Evolutionary conservation across 441 rosid species (phyloP), one percentile per base, ranked within the genome.

Genomic region (Syzygium malaccense): DNA sequence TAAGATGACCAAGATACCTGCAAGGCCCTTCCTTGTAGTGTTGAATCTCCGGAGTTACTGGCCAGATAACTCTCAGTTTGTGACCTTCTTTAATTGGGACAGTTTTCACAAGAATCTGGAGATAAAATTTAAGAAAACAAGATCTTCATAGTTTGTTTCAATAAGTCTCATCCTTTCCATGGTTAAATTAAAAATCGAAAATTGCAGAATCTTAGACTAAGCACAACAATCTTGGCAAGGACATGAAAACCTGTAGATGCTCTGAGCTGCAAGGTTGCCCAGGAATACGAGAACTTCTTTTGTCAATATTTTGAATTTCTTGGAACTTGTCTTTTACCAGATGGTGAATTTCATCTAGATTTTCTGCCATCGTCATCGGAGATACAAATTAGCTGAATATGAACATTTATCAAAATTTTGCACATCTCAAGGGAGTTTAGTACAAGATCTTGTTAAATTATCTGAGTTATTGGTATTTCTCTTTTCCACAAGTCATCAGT

Each of bases 41-140:
- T 87, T 87, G 95, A 93, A 97, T 95, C 91, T 94, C 93, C 48
- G 99, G 98, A 88, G 96, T 93, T 58, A 98, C 93, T 80, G 99
- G 99, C 99, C 99, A 98, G 32, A 87, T 60, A 71, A 97, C 91
- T 86, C 92, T 91, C 92, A 98, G 88, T 89, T 93, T 95, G 92
- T 98, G 97, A 53, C 99, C 99, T 93, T 97, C 91, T 91, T 94
- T 93, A 86, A 98, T 97, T 85, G 99, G 99, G 90, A 98, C 94
- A 84, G 95, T 87, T 90, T 91, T 95, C 32, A 95, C 98, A 55
- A 98, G 98, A 91, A 98, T 95, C 99, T 98, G 93, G 90, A 89
- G 79, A 68, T 68, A 11, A 33, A 64, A 33, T 68, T 68, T 33
- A 19, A 10, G 26, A 68, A 54, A 85, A 30, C 33, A 51, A 85